phyloP scores from a whole-genome alignment of 805 yeast species.

The Candida chilensis region DNA sequence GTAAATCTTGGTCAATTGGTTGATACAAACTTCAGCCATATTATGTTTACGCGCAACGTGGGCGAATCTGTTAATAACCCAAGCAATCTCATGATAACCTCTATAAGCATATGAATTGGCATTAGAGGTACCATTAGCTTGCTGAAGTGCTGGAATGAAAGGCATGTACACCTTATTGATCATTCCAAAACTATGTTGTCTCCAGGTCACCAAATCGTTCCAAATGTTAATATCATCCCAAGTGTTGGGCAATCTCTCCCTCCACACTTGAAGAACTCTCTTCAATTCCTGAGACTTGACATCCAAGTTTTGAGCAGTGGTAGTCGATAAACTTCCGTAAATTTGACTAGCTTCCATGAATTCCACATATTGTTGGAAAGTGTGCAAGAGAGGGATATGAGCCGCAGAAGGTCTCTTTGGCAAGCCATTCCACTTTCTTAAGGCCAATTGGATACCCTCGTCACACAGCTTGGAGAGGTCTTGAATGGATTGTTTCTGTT shows the following conservation, averaged over 20 bases:
- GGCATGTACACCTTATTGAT: constrained; percentile 93
- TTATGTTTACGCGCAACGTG: constrained; percentile 96
- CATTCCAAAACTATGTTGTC: constrained; percentile 96
- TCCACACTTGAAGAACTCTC: constrained; percentile 93
- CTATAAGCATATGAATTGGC: constrained; percentile 92
- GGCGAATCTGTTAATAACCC: constrained; percentile 97
- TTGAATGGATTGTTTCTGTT: constrained; percentile 76
- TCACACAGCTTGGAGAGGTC: constrained; percentile 84
- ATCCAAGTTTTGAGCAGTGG: constrained; percentile 88
- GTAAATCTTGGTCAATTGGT: constrained; percentile 86
- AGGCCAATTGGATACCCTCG: constrained; percentile 89
- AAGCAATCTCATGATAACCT: constrained; percentile 97
- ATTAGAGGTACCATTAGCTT: constrained; percentile 49
- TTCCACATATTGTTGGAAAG: constrained; percentile 95
- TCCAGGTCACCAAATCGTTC: constrained; percentile 97
- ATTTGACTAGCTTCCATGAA: constrained; percentile 96
- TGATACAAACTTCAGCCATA: constrained; percentile 94
- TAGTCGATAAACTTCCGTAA: constrained; percentile 76
- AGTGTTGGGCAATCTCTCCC: constrained; percentile 89
- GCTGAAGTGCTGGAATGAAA: constrained; percentile 77
- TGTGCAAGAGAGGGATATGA: constrained; percentile 83
- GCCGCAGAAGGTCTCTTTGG: constrained; percentile 75
- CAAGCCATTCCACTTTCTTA: constrained; percentile 87
- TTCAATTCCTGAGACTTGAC: constrained; percentile 90
- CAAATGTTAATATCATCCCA: constrained; percentile 98